Percentiles rank a stretch among this genome's conserved stretches.
These are phyloP conservation scores for Scytalidium sp. DNA, from an alignment of 2,329 filamentous ascomycete species.

Conservation along the genomic window DNA sequence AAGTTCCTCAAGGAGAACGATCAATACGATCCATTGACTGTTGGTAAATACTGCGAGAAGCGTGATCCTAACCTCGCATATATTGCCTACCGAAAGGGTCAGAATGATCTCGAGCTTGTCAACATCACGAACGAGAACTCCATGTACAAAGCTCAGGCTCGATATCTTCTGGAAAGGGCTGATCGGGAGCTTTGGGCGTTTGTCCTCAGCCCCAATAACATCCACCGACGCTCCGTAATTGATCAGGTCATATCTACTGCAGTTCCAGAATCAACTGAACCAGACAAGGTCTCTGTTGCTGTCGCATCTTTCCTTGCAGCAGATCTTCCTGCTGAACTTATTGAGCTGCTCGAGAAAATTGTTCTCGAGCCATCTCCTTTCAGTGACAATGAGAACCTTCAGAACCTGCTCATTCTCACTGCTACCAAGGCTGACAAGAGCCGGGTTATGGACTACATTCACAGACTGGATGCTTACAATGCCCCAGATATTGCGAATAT, in stretches of 20 bases:
- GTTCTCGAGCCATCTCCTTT: slow-evolving; percentile 99
- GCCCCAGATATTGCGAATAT: slow-evolving; percentile 89
- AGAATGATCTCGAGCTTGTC: slow-evolving; percentile 96
- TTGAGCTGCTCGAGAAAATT: slow-evolving; percentile 98
- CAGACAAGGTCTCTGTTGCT: slow-evolving; percentile 90
- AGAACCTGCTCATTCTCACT: slow-evolving; percentile 94
- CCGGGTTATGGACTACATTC: slow-evolving; percentile 94
- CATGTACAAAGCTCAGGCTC: slow-evolving; percentile 99
- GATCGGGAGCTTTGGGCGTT: slow-evolving; percentile 92
- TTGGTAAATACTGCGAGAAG: slow-evolving; percentile 99
- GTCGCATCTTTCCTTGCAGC: slow-evolving; percentile 90
- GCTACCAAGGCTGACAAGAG: slow-evolving; percentile 95
- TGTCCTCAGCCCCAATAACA: slow-evolving; percentile 92
- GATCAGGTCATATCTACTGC: slow-evolving; percentile 96
- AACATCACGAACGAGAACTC: slow-evolving; percentile 98
- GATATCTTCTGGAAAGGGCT: slow-evolving; percentile 87
- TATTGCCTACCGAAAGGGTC: slow-evolving; percentile 93
- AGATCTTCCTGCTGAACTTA: slow-evolving; percentile 89
- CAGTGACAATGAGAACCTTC: slow-evolving; percentile 93
- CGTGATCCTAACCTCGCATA: slow-evolving; percentile 89
- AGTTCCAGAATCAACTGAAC: slow-evolving; percentile 88
- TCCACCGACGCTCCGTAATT: slow-evolving; percentile 87
- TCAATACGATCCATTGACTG: slow-evolving; percentile 85
- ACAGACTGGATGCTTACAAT: slow-evolving; percentile 84
- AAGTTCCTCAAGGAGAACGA: slow-evolving; percentile 97